Conservation (phyloP, 768 basidiomycete species). For the Tremella yokohamensis region DNA sequence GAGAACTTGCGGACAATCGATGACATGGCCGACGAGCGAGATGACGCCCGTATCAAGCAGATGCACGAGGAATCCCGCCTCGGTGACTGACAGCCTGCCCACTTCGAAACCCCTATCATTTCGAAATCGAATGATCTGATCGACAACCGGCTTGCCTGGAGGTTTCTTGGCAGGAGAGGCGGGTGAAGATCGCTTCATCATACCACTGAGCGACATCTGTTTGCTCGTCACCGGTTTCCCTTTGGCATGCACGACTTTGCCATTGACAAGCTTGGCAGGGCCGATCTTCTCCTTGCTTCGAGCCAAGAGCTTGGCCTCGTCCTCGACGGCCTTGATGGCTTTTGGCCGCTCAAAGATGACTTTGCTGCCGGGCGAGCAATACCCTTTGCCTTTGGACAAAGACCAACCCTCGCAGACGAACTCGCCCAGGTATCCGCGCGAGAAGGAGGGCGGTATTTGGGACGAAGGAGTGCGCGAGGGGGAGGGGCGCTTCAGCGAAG, state of each 20-base stretch:
- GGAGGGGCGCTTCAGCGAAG: constrained; percentile 15
- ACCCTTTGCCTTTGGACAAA: constrained; percentile 49
- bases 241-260: constrained; percentile 43
- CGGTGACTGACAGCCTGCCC: constrained; percentile 40
- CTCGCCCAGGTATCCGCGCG: constrained; percentile 44
- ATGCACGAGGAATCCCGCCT: constrained; percentile 44
- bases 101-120: constrained; percentile 45
- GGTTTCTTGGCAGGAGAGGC: constrained; percentile 22
- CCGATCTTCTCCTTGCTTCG: constrained; percentile 34
- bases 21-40: constrained; percentile 66
- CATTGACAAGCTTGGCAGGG: constrained; percentile 43
- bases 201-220: constrained; percentile 46
- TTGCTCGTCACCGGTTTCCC: constrained; percentile 32
- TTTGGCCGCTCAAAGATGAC: constrained; percentile 44
- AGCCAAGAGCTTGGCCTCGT: constrained; percentile 19
- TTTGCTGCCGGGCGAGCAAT: constrained; percentile 42
- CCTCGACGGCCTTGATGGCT: constrained; percentile 23
- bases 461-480: constrained; percentile 21
- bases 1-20: constrained; percentile 70
- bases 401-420: constrained; percentile 49
- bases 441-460: constrained; percentile 25
- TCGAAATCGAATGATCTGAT: constrained; percentile 46
- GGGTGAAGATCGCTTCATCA: constrained; percentile 31
- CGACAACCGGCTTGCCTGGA: constrained; percentile 34
- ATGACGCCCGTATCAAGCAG: constrained; percentile 51